A percentile compares a stretch with the other conserved stretches of the same genome.
phyloP scores from a whole-genome alignment of 148 eudicot genomes.

The Nepenthes gracilis region DNA sequence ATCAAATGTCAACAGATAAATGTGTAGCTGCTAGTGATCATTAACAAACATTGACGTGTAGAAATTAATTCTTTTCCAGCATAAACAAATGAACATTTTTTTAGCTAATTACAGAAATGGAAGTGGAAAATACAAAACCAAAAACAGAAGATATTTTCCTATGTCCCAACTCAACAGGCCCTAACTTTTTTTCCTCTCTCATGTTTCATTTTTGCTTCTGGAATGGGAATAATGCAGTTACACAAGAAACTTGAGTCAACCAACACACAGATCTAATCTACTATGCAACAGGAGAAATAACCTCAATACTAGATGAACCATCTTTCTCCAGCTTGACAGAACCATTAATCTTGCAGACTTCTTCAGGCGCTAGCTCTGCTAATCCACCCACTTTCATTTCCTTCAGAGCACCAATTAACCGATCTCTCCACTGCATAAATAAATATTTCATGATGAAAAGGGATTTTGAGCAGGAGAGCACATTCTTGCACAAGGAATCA shows the following conservation, averaged over 20 bases:
- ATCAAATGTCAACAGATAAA: too few species aligned
- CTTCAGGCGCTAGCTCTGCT: constrained; percentile 32
- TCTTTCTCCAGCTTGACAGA: constrained; percentile 30
- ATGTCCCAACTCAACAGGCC: too few species aligned
- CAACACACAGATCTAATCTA: neutral
- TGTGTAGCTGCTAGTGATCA: too few species aligned
- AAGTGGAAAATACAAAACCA: too few species aligned
- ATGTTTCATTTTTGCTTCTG: neutral
- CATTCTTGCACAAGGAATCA: neutral
- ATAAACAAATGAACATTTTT: too few species aligned
- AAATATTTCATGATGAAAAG: constrained; percentile 2
- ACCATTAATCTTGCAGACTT: constrained; percentile 30
- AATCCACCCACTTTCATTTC: constrained; percentile 59
- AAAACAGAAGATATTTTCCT: neutral
- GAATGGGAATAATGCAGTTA: neutral
- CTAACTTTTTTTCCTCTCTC: neutral
- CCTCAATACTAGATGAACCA: constrained; percentile 27
- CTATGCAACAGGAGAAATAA: constrained; percentile 6
- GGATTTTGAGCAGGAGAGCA: neutral
- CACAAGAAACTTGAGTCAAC: neutral
- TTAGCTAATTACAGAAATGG: too few species aligned
- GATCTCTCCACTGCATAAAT: constrained; percentile 77
- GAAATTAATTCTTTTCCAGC: too few species aligned
- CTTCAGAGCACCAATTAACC: constrained; percentile 64
- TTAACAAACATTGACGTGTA: too few species aligned